phyloP scores from a whole-genome alignment of 208 protist species.

The Zelonia costaricensis region DNA sequence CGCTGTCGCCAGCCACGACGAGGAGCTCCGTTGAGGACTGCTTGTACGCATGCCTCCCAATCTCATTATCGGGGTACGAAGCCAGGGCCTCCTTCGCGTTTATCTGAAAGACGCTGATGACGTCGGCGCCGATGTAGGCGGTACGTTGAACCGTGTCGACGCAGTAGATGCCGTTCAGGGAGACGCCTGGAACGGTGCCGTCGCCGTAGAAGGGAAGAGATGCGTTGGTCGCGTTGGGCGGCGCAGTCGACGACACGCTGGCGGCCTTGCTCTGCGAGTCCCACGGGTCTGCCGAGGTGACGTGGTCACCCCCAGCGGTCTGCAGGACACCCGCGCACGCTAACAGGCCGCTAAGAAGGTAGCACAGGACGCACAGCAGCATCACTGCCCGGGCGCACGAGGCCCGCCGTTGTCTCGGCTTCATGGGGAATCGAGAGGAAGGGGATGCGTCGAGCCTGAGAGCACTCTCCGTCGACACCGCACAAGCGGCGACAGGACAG shows the following conservation, averaged over 20 bases:
- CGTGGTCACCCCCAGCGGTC: too few relatives aligned
- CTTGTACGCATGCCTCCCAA: too few relatives aligned
- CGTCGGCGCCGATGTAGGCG: conserved; percentile 23
- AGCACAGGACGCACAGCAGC: neutral
- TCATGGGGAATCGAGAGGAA: neutral
- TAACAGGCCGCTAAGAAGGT: too few relatives aligned
- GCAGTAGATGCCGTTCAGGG: conserved; percentile 17
- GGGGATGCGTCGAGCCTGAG: too few relatives aligned
- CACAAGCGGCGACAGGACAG: too few relatives aligned
- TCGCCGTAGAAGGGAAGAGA: conserved; percentile 8
- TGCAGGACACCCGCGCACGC: too few relatives aligned
- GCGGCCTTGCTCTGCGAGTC: too few relatives aligned
- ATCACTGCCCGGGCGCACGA: neutral
- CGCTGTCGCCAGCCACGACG: neutral
- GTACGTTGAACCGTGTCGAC: conserved; percentile 11
- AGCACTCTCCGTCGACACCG: too few relatives aligned
- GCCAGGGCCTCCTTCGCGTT: neutral
- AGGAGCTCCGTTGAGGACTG: too few relatives aligned
- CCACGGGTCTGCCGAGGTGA: too few relatives aligned
- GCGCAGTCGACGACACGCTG: neutral
- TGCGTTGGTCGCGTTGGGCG: neutral
- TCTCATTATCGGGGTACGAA: too few relatives aligned
- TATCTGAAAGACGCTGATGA: conserved; percentile 11
- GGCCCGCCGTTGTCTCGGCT: neutral
- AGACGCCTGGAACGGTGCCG: neutral